A percentile compares a stretch with the other conserved stretches of the same genome.
phyloP scores from a whole-genome alignment of 2,329 filamentous ascomycete genomes.

The Clarireedia hainanense region DNA sequence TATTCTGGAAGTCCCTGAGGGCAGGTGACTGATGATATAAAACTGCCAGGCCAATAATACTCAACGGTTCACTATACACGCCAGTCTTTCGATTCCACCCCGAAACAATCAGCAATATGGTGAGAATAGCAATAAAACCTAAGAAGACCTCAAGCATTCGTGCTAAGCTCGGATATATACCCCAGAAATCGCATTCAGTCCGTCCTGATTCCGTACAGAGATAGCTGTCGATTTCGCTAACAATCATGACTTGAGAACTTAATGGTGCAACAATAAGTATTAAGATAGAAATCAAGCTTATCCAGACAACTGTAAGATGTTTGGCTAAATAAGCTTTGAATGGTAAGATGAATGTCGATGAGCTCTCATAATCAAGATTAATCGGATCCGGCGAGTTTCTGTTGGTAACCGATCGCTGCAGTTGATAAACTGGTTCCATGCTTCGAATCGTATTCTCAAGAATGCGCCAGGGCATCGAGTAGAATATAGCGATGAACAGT shows the following conservation, averaged over 20 bases:
- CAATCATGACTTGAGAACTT: neutral
- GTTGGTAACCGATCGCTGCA: neutral
- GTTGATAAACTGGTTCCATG: neutral
- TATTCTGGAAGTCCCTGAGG: no score
- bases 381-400: neutral
- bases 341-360: neutral
- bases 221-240: neutral
- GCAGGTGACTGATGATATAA: no score
- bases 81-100: neutral
- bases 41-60: neutral
- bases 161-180: neutral
- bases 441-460: neutral
- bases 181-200: neutral
- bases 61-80: neutral
- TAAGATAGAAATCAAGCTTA: neutral
- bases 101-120: neutral
- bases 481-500: neutral
- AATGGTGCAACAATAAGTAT: neutral
- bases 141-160: neutral
- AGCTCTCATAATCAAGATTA: neutral
- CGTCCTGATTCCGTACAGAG: neutral
- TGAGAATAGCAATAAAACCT: neutral
- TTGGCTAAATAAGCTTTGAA: neutral
- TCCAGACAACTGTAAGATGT: neutral
- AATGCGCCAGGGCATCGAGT: slow-evolving; percentile 2